Base-by-base conservation (phyloP, 805 yeast genomes). In the Maudiozyma serrabonitensis region DNA sequence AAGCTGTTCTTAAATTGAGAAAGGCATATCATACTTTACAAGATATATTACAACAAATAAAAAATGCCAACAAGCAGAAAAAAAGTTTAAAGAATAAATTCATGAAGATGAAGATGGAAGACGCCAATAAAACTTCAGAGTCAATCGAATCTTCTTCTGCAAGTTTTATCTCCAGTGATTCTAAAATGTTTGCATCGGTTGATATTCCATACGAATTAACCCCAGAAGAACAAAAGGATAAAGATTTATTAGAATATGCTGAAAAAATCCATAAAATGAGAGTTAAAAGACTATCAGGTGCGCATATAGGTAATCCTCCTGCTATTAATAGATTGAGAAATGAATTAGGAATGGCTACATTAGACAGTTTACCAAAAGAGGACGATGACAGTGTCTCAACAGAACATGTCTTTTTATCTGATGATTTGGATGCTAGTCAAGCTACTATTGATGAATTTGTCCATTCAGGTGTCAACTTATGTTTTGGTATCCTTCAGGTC, bases 401-500 rank as follows among this genome's bases (percentile, higher is more conserved):
- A 6, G 47, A 28, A 26, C 56, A 49, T 46, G 44, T 52, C 12
- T 53, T 50, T 41, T 48, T 55, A 26, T 51, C 56, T 9, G 56
- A 52, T 40, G 57, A 60, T 15, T 19, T 61, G n/a, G 66, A 69
- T 50, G 64, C 69, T 0, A 67, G 68, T 21, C 66, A 65, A 48
- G 67, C 69, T 4, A 84, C 93, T 0, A 74, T 87, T 48, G 97
- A 90, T 62, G 97, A 90, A 66, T 90, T 86, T 61, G 87, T 90
- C 52, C 87, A 84, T 59, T 84, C 95, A 0, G 97, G 97, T 28
- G 93, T 88, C 9, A 87, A 87, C 59, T 70, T 88, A 46, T 88
- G 97, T 68, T 89, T 87, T 67, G 99, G 99, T 19, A 83, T 93
- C 43, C 71, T 91, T 48, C 97, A 93, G 64, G 84, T 91, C 35